These are phyloP conservation scores for Ensete glaucum DNA, from an alignment of 176 grass and related monocot species.

Conservation along the genomic window DNA sequence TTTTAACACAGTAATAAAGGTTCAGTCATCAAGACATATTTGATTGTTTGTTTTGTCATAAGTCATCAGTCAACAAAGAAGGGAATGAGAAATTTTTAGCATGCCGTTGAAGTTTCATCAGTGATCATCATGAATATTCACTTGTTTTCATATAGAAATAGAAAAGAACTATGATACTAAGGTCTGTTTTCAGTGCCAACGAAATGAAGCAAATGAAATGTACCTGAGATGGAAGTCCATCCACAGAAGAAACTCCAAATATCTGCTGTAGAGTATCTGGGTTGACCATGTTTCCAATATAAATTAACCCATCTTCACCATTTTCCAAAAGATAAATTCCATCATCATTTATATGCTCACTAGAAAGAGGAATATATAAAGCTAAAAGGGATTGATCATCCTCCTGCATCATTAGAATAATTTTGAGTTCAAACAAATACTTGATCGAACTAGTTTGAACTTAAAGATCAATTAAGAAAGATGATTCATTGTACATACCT, in stretches of 20 bases:
- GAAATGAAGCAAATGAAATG: background rate
- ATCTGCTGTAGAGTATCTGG: constrained; percentile 43
- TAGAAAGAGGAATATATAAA: constrained; percentile 55
- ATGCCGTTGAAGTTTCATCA: background rate
- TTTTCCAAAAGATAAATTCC: constrained; percentile 82
- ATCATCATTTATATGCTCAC: constrained; percentile 62
- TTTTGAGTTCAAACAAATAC: background rate
- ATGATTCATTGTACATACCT: constrained; percentile 29
- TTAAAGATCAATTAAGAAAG: background rate
- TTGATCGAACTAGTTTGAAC: background rate
- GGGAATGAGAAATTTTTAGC: background rate
- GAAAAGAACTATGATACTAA: background rate
- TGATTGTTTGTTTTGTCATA: no score
- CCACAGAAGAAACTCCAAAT: constrained; percentile 60
- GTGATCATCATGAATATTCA: background rate
- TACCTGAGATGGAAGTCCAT: constrained; percentile 59
- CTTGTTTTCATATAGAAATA: background rate
- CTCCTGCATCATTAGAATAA: constrained; percentile 36
- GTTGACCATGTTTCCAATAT: constrained; percentile 59
- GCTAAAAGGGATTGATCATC: constrained; percentile 48
- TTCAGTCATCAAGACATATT: no score
- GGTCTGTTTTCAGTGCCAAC: background rate
- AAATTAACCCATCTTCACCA: constrained; percentile 79
- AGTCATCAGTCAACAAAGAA: background rate
- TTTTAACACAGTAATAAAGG: no score